Evolutionary conservation across 257 asterid species (phyloP).

Genomic region (Parsonsia alboflavescens): DNA sequence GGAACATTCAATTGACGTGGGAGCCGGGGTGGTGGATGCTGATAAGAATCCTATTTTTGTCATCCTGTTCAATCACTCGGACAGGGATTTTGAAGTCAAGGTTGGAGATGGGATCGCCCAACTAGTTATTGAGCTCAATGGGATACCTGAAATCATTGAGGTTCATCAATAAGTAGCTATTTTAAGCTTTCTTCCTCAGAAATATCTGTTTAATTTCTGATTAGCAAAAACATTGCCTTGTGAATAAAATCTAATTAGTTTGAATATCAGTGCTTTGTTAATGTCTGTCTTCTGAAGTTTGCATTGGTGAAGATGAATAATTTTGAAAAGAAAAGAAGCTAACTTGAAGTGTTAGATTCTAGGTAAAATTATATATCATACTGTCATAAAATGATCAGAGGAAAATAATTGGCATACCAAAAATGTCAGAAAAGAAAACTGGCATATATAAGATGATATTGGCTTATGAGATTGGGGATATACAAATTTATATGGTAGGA

Average conservation of each 20-base stretch:
- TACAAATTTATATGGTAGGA: neutral
- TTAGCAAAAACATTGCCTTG: neutral
- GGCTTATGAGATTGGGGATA: neutral
- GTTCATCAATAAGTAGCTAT: constrained; percentile 20
- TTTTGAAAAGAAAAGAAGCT: too few relatives aligned
- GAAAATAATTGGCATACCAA: neutral
- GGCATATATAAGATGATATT: neutral
- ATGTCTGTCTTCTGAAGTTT: neutral
- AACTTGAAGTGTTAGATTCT: too few relatives aligned
- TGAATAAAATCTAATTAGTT: neutral
- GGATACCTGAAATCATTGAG: constrained; percentile 44
- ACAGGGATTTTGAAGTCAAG: constrained; percentile 46
- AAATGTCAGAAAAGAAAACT: neutral
- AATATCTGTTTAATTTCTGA: neutral
- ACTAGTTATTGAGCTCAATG: constrained; percentile 35
- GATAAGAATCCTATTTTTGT: constrained; percentile 54
- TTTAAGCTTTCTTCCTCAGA: neutral
- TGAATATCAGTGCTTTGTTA: neutral
- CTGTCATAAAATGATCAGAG: too few relatives aligned
- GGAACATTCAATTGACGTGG: constrained; percentile 21
- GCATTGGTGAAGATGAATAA: neutral
- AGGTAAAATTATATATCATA: too few relatives aligned
- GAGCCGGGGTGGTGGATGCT: constrained; percentile 28
- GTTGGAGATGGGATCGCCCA: constrained; percentile 42
- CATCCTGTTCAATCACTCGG: constrained; percentile 51